A percentile compares a stretch with the other conserved stretches of the same genome.
These are phyloP conservation scores for Emmonsiellopsis sp. DNA, from an alignment of 2,329 filamentous ascomycete species.

Conservation along the genomic window DNA sequence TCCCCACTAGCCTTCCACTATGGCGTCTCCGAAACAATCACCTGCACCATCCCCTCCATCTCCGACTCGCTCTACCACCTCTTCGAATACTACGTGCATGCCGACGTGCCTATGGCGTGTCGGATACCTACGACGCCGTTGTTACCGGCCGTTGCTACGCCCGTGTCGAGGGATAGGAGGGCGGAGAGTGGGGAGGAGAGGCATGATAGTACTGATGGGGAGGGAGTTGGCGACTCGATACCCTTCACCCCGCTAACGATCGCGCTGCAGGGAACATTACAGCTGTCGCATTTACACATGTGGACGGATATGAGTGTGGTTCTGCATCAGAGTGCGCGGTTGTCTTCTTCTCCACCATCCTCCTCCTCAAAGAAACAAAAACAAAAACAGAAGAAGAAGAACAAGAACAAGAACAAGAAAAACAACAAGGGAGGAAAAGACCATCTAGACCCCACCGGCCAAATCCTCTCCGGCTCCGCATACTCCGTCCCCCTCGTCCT, in stretches of 20 bases:
- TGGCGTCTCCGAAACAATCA: conserved; percentile 57
- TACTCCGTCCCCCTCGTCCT: conserved; percentile 71
- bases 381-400: conserved; percentile 13
- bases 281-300: conserved; percentile 82
- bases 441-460: conserved; percentile 39
- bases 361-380: conserved; percentile 28
- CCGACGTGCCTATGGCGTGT: conserved; percentile 85
- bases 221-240: conserved; percentile 29
- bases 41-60: conserved; percentile 42
- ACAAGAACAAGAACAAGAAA: conserved; percentile 41
- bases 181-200: conserved; percentile 23
- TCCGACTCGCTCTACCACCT: conserved; percentile 47
- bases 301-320: conserved; percentile 84
- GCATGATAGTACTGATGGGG: conserved; percentile 1
- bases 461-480: conserved; percentile 76
- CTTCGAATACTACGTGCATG: conserved; percentile 87
- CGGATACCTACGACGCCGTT: conserved; percentile 73
- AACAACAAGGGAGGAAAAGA: no score
- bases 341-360: conserved; percentile 5
- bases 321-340: conserved; percentile 48
- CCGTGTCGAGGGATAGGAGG: conserved; percentile 30
- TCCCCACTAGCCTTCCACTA: conserved; percentile 77
- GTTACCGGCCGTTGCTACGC: conserved; percentile 13
- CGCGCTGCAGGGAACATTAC: conserved; percentile 78
- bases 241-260: conserved; percentile 74